Conservation (phyloP, 768 basidiomycete genomes). For the Xanthoconium stramineum region DNA sequence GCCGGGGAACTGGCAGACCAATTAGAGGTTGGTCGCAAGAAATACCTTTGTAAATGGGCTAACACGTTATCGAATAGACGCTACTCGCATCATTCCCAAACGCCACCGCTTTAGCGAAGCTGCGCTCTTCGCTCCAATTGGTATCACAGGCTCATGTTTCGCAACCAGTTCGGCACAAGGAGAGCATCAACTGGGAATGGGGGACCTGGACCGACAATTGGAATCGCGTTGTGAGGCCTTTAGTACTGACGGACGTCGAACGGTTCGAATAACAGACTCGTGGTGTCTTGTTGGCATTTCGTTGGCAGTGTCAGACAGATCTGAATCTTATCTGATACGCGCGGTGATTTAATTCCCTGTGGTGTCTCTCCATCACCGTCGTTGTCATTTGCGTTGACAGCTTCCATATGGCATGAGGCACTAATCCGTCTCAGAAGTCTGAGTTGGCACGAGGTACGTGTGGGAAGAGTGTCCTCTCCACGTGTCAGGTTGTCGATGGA, state of each 20-base stretch:
- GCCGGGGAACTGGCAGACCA: slow-evolving; percentile 68
- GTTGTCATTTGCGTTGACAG: not conserved
- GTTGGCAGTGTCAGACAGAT: not conserved
- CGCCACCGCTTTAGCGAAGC: slow-evolving; percentile 44
- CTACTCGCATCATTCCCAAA: slow-evolving; percentile 61
- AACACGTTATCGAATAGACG: slow-evolving; percentile 35
- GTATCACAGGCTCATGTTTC: slow-evolving; percentile 28
- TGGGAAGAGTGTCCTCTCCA: too few species aligned
- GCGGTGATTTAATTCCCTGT: not conserved
- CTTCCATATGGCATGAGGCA: too few species aligned
- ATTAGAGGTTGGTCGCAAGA: slow-evolving; percentile 43
- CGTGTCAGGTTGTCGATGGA: too few species aligned
- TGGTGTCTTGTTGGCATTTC: not conserved
- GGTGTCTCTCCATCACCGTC: not conserved
- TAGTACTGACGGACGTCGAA: slow-evolving; percentile 39
- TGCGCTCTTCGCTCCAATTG: slow-evolving; percentile 49
- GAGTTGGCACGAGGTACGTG: too few species aligned
- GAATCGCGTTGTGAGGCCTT: slow-evolving; percentile 61
- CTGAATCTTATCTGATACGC: not conserved
- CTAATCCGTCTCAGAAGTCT: too few species aligned
- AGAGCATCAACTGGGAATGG: slow-evolving; percentile 52
- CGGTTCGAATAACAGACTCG: slow-evolving; percentile 14
- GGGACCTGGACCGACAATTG: slow-evolving; percentile 85
- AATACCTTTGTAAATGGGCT: not conserved
- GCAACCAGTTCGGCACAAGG: slow-evolving; percentile 17